Percentiles rank a stretch among this genome's conserved stretches.
These are phyloP conservation scores for Lachancea waltii DNA, from an alignment of 805 yeast species.

Conservation along the genomic window DNA sequence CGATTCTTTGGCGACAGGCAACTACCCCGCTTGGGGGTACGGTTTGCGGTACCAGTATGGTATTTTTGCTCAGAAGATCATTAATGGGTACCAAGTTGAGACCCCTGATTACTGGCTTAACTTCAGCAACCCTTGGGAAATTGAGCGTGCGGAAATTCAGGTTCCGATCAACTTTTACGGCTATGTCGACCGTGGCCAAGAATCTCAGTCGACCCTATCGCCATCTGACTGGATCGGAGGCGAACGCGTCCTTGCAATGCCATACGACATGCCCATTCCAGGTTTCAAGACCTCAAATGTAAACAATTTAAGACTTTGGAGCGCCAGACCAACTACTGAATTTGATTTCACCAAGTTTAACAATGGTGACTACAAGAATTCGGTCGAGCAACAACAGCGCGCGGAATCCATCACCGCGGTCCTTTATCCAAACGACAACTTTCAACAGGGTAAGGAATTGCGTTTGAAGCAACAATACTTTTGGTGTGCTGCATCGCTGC, in stretches of 20 bases:
- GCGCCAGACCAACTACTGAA: conserved; percentile 82
- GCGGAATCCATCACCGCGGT: conserved; percentile 93
- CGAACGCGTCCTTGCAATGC: conserved; percentile 82
- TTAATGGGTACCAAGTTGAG: conserved; percentile 91
- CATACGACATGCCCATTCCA: conserved; percentile 89
- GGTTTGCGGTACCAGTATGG: conserved; percentile 92
- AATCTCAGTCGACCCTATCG: conserved; percentile 44
- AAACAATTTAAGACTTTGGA: conserved; percentile 86
- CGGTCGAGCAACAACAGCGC: conserved; percentile 76
- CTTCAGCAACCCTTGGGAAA: conserved; percentile 89
- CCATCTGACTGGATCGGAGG: conserved; percentile 79
- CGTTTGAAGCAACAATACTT: conserved; percentile 93
- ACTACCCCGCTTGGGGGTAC: conserved; percentile 95
- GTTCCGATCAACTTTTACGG: conserved; percentile 91
- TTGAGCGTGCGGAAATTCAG: conserved; percentile 77
- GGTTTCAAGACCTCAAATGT: conserved; percentile 80
- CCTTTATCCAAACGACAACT: conserved; percentile 89
- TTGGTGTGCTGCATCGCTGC: conserved; percentile 93
- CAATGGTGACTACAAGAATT: conserved; percentile 81
- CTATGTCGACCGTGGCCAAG: conserved; percentile 51
- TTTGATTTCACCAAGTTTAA: conserved; percentile 89
- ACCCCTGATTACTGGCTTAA: conserved; percentile 92
- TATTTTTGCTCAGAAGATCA: conserved; percentile 80
- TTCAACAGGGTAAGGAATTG: conserved; percentile 83
- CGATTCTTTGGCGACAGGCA: conserved; percentile 78